Conservation (phyloP, 2,329 filamentous ascomycete species). For the Rhynchosporium graminicola region DNA sequence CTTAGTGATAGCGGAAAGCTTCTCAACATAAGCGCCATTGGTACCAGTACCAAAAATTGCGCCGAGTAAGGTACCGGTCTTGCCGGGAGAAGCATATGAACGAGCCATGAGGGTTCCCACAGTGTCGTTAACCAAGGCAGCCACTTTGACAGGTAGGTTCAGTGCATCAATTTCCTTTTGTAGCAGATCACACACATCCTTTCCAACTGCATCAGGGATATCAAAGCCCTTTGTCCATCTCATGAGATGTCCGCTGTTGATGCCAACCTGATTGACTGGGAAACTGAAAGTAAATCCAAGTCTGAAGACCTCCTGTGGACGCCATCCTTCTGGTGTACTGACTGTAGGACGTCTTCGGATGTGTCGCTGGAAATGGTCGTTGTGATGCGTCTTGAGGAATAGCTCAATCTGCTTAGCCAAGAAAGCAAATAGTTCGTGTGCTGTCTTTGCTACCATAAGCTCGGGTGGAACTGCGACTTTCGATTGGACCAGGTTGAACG, state of each 20-base stretch:
- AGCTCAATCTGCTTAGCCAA: constrained; percentile 87
- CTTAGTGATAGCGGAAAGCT: constrained; percentile 83
- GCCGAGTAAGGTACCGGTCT: constrained; percentile 84
- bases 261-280: constrained; percentile 88
- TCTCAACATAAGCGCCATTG: constrained; percentile 97
- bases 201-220: constrained; percentile 88
- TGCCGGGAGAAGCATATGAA: constrained; percentile 89
- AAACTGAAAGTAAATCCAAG: constrained; percentile 99
- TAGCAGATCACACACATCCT: constrained; percentile 89
- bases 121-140: constrained; percentile 94
- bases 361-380: constrained; percentile 78
- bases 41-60: constrained; percentile 98
- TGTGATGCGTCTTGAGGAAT: constrained; percentile 86
- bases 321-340: constrained; percentile 58
- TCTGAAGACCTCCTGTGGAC: constrained; percentile 80
- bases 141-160: constrained; percentile 86
- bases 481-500: constrained; percentile 88
- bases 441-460: constrained; percentile 85
- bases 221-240: constrained; percentile 99
- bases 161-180: constrained; percentile 88
- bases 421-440: constrained; percentile 87
- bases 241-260: constrained; percentile 92
- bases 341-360: constrained; percentile 63
- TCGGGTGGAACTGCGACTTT: constrained; percentile 89
- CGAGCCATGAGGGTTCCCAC: constrained; percentile 97